Percentiles rank a stretch among this genome's conserved stretches.
Conservation (phyloP, 2,329 filamentous ascomycete genomes). For the Bipolaris oryzae region DNA sequence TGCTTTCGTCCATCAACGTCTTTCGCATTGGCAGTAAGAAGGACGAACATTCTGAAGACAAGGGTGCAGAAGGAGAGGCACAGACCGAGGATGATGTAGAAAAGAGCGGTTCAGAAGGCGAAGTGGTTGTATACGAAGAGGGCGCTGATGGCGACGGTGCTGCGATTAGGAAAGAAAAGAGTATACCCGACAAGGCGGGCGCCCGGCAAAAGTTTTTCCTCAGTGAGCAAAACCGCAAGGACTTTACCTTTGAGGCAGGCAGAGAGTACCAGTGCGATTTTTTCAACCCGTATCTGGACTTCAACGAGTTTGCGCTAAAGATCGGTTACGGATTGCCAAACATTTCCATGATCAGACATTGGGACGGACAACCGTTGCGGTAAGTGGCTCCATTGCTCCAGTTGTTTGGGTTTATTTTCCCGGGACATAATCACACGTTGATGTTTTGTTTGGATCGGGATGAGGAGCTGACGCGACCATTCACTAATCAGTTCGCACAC, state of each 20-base stretch:
- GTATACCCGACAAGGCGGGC: slow-evolving; percentile 50
- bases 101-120: slow-evolving; percentile 44
- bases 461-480: slow-evolving; percentile 18
- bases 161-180: slow-evolving; percentile 47
- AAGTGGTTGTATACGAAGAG: slow-evolving; percentile 59
- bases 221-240: slow-evolving; percentile 59
- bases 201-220: slow-evolving; percentile 67
- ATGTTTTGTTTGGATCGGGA: slow-evolving; percentile 6
- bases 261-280: slow-evolving; percentile 73
- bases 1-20: slow-evolving; percentile 79
- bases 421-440: too few relatives aligned
- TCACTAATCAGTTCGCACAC: slow-evolving; percentile 70
- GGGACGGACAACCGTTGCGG: slow-evolving; percentile 79
- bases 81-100: slow-evolving; percentile 59
- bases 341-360: slow-evolving; percentile 77
- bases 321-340: slow-evolving; percentile 64
- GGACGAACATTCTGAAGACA: slow-evolving; percentile 41
- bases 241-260: slow-evolving; percentile 67
- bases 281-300: slow-evolving; percentile 91
- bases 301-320: slow-evolving; percentile 74
- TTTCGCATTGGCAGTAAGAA: slow-evolving; percentile 66
- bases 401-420: background rate
- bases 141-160: slow-evolving; percentile 56
- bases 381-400: slow-evolving; percentile 46
- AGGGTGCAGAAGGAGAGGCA: slow-evolving; percentile 43